Evolutionary conservation across 495 filamentous ascomycete species (phyloP).

Genomic region (Penicillium pulvis): DNA sequence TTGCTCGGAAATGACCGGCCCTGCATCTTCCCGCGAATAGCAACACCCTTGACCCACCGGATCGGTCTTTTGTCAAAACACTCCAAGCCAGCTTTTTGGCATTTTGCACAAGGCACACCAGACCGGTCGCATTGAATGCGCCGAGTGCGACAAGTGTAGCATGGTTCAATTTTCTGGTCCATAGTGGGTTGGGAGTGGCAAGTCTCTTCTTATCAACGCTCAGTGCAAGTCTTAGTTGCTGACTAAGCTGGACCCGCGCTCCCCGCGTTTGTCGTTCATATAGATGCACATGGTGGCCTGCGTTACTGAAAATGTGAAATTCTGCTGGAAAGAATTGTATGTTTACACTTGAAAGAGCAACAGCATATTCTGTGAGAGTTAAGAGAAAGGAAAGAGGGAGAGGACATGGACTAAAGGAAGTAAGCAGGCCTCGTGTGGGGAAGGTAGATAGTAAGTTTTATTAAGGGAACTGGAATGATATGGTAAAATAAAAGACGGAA

Average conservation of each 20-base stretch:
- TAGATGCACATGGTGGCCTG: no score
- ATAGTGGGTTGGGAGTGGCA: constrained; percentile 13
- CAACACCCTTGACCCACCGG: constrained; percentile 48
- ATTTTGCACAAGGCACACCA: constrained; percentile 35
- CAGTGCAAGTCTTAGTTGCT: neutral
- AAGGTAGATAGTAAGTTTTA: no score
- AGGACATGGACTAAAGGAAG: no score
- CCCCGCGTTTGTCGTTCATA: neutral
- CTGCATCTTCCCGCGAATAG: constrained; percentile 46
- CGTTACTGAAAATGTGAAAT: no score
- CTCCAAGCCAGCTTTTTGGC: constrained; percentile 46
- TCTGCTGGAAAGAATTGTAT: no score
- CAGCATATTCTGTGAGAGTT: no score
- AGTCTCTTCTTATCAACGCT: neutral
- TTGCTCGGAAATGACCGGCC: constrained; percentile 16
- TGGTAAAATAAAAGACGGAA: no score
- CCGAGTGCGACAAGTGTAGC: constrained; percentile 55
- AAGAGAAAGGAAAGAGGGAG: no score
- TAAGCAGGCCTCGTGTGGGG: no score
- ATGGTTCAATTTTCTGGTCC: constrained; percentile 21
- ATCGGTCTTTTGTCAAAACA: constrained; percentile 55
- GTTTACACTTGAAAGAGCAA: no score
- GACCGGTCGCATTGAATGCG: constrained; percentile 56
- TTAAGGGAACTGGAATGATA: no score
- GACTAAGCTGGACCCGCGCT: neutral